phyloP scores from a whole-genome alignment of 306 rosid species.

The Elaeagnus macrophylla region DNA sequence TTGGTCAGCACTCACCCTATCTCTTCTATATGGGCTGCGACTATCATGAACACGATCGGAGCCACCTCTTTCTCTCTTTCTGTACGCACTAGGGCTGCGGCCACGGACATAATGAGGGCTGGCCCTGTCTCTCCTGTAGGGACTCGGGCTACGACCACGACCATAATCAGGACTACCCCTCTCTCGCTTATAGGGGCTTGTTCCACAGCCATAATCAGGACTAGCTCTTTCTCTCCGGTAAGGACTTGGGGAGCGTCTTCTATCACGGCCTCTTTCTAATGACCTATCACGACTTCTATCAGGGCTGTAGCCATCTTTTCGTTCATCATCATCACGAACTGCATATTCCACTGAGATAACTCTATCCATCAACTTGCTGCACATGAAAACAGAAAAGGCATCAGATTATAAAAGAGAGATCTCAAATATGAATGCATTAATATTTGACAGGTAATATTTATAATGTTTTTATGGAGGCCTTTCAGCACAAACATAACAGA shows the following conservation, averaged over 20 bases:
- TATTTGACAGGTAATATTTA: too few relatives aligned
- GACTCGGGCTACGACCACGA: constrained; percentile 50
- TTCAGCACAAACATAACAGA: too few relatives aligned
- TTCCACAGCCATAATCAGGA: constrained; percentile 71
- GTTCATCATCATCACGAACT: constrained; percentile 68
- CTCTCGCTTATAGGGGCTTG: constrained; percentile 55
- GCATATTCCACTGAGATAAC: constrained; percentile 81
- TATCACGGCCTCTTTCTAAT: constrained; percentile 57
- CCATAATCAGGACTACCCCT: constrained; percentile 65
- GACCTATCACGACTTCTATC: constrained; percentile 57
- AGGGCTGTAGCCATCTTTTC: constrained; percentile 62
- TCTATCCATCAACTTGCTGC: constrained; percentile 78
- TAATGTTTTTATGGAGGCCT: too few relatives aligned
- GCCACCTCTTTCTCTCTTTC: too few relatives aligned
- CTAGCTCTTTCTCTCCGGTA: constrained; percentile 66
- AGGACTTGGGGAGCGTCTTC: constrained; percentile 69
- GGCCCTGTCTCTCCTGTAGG: constrained; percentile 43
- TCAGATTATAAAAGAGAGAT: too few relatives aligned
- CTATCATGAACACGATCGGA: too few relatives aligned
- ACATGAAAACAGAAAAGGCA: constrained; percentile 14
- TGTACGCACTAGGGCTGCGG: too few relatives aligned
- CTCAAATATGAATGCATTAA: too few relatives aligned
- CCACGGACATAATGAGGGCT: constrained; percentile 21
- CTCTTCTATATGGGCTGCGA: constrained; percentile 26
- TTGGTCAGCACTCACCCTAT: constrained; percentile 12